Evolutionary conservation across 2,329 filamentous ascomycete genomes (phyloP).

Genomic region (Plenodomus lindquistii): DNA sequence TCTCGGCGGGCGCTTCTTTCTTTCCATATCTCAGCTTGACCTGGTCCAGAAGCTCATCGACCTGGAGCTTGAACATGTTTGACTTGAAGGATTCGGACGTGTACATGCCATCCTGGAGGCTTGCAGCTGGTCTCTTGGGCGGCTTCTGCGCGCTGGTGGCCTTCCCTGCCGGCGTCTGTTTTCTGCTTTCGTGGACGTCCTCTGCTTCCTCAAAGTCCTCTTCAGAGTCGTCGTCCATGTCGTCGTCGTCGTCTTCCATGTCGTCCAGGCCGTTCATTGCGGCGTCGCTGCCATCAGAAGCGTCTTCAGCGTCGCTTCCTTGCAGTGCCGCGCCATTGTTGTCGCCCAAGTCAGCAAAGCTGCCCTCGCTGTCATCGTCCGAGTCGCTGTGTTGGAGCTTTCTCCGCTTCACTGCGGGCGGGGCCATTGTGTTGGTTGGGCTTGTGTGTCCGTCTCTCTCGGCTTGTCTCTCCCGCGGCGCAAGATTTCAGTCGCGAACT

Average conservation of each 20-base stretch:
- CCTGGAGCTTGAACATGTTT: constrained; percentile 68
- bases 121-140: constrained; percentile 27
- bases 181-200: constrained; percentile 11
- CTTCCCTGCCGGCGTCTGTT: constrained; percentile 8
- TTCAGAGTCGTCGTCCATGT: constrained; percentile 15
- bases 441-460: no score
- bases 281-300: constrained; percentile 8
- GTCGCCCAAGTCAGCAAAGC: constrained; percentile 29
- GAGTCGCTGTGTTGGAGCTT: constrained; percentile 49
- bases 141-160: constrained; percentile 16
- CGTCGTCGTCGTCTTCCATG: constrained; percentile 10
- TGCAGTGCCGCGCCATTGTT: constrained; percentile 17
- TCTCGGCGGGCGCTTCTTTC: constrained; percentile 57
- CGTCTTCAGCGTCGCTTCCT: constrained; percentile 18
- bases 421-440: constrained; percentile 36
- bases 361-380: constrained; percentile 30
- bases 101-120: constrained; percentile 47
- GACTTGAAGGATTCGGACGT: constrained; percentile 64
- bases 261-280: constrained; percentile 16
- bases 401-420: constrained; percentile 50
- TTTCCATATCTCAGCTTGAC: constrained; percentile 63
- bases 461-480: constrained; percentile 8
- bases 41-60: constrained; percentile 65
- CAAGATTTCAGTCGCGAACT: constrained; percentile 24
- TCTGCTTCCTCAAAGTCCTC: constrained; percentile 19